Base-by-base conservation (phyloP, 2,329 filamentous ascomycete species). In the Penicillium digitatum region DNA sequence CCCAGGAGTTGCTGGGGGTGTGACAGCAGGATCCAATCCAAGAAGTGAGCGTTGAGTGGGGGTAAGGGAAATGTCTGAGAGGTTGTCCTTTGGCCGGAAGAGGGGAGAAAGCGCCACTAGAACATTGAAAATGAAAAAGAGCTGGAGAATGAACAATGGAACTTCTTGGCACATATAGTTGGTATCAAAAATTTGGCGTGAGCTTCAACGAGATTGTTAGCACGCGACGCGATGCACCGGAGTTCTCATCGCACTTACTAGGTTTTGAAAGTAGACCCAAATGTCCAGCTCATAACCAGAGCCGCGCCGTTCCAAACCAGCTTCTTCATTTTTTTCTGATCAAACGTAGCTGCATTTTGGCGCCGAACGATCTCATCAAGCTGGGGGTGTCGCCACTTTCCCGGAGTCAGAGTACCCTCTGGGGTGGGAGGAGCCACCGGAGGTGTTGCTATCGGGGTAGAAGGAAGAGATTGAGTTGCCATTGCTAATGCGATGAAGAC, bases 331-430 rank as follows among this genome's bases (percentile, higher is more conserved):
- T 96, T 93, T 69, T 83, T 83, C 64, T 92, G 86, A 53, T 86
- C 85, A 71, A 97, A 96, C 45, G 81, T 88, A 14, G 86, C 85
- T 20, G 86, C 87, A 71, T 89, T 87, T 69, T 91, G 89, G 48
- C 94, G 86, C 59, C 83, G 82, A 16, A 88, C 85, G 69, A 99
- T 95, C 74, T 97, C 93, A 66, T 90, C 82, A 61, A 96, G 81
- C 60, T 87, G 86, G 32, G 94, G 94, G 72, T 99, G 94, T 68
- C 86, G 84, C 93, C 94, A 99, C 69, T 87, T 90, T 52, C 93
- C 92, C 7, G 89, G 77, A 8, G 75, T 77, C 18, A 70, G 71
- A 9, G 68, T 69, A 46, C 66, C 67, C 46, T 66, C 62, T n/a
- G 67, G 63, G 10, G 62, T 53, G 55, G 72, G 66, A 44, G 61